phyloP scores from a whole-genome alignment of 225 moss, liverwort and hornwort genomes.

The Sphagnum contortum region DNA sequence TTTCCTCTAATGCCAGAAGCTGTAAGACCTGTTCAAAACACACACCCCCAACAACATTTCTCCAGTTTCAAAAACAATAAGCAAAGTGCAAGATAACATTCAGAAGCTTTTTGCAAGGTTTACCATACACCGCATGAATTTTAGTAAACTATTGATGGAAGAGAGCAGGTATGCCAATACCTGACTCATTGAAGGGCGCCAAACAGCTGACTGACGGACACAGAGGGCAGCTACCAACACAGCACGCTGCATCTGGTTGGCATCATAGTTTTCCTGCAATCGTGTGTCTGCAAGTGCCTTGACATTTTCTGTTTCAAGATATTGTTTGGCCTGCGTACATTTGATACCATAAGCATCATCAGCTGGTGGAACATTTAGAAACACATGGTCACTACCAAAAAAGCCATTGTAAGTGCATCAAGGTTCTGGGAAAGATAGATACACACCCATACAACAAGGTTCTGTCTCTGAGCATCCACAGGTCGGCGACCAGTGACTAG shows the following conservation, averaged over 20 bases:
- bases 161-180: background rate
- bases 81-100: too few relatives aligned
- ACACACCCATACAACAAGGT: constrained; percentile 54
- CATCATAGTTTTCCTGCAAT: constrained; percentile 32
- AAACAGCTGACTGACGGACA: constrained; percentile 44
- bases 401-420: too few relatives aligned
- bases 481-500: constrained; percentile 44
- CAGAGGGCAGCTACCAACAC: constrained; percentile 40
- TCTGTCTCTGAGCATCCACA: constrained; percentile 38
- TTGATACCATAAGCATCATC: too few relatives aligned
- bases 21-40: constrained; percentile 28
- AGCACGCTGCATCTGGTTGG: constrained; percentile 41
- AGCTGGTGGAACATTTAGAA: too few relatives aligned
- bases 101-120: too few relatives aligned
- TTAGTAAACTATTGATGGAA: too few relatives aligned
- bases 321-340: constrained; percentile 35
- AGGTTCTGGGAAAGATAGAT: too few relatives aligned
- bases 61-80: too few relatives aligned
- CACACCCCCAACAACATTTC: too few relatives aligned
- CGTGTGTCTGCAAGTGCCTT: constrained; percentile 38
- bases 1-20: constrained; percentile 28
- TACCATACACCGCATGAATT: too few relatives aligned
- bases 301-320: constrained; percentile 25
- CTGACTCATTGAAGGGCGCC: constrained; percentile 59
- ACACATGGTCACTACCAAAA: too few relatives aligned